Base-by-base conservation (phyloP, 2,329 filamentous ascomycete species). In the Bipolaris zeicola region DNA sequence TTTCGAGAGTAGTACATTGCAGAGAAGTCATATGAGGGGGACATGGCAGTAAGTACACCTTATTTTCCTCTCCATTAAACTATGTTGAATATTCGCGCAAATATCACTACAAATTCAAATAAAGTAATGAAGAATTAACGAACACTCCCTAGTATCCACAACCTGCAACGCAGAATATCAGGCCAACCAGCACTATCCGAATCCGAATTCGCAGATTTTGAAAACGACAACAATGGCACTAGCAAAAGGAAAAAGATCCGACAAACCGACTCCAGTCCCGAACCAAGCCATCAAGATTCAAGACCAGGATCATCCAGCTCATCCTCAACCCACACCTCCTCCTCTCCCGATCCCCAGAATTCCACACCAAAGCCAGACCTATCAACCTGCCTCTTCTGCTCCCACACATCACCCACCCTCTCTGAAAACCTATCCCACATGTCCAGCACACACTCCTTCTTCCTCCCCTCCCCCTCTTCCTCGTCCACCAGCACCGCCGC, bases 371-470 rank as follows among this genome's bases (percentile, higher is more conserved):
- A 26, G 41, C n/a, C 14, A 6, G 14, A n/a, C 4, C 20, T 42
- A 0, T 18, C 42, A 3, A 38, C 37, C 34, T 56, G 53, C 38
- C 53, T 56, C 43, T 56, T 56, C 18, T 56, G 53, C 43, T 31
- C 36, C 1, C 20, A 36, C 18, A 3, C 10, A 16, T 43, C 20
- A 10, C 14, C 31, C 11, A 41, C 20, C 5, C 24, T 18, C 1
- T 6, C 5, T 3, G 26, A 41, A 31, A 52, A 24, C n/a, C 31
- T 56, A 7, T n/a, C 34, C 5, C 53, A 56, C 22, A 56, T 56
- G 53, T 52, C 49, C 3, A n/a, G n/a, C 3, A 11, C 20, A 5
- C 49, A 51, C 6, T n/a, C 31, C 18, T 51, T 51, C 49, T 36
- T 36, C 18, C 39, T 43, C 2, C 20, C 31, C 6, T 31, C 14